These are phyloP conservation scores for Backusella parvicylindrica DNA, from an alignment of 192 early-diverging fungal genomes.

Conservation along the genomic window DNA sequence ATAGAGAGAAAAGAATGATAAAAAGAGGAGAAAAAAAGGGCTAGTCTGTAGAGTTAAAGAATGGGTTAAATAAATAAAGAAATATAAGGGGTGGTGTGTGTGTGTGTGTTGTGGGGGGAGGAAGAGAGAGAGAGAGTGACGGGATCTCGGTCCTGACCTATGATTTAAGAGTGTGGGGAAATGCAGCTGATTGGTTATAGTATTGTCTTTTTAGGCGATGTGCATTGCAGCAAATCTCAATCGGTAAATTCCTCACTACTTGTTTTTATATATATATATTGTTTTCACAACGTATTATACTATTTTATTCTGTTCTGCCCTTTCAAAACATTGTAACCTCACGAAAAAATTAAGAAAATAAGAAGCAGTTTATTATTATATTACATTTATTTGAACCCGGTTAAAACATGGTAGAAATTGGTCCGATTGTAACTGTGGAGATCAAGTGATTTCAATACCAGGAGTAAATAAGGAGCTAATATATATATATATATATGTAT, in stretches of 20 bases:
- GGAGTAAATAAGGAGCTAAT: conserved; percentile 1
- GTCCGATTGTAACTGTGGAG: background rate
- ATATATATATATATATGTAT: background rate
- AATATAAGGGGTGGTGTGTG: background rate
- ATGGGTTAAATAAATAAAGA: conserved; percentile 19
- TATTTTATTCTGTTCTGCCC: background rate
- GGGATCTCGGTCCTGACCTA: conserved; percentile 1
- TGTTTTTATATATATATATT: background rate
- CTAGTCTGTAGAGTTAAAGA: background rate
- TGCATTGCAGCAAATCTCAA: background rate
- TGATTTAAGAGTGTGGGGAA: background rate
- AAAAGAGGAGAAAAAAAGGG: background rate
- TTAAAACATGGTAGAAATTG: background rate
- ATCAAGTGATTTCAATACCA: background rate
- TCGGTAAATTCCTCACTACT: background rate
- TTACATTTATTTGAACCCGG: background rate
- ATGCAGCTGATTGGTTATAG: conserved; percentile 3
- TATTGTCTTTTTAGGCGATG: conserved; percentile 1
- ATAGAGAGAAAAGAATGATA: background rate
- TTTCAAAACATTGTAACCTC: background rate
- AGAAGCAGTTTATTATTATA: background rate
- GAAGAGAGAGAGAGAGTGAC: too few species aligned
- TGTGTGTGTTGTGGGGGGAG: background rate
- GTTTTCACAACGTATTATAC: conserved; percentile 3
- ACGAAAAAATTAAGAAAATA: background rate